Conservation (phyloP, 106 monocot species). For the Posidonia australis region DNA sequence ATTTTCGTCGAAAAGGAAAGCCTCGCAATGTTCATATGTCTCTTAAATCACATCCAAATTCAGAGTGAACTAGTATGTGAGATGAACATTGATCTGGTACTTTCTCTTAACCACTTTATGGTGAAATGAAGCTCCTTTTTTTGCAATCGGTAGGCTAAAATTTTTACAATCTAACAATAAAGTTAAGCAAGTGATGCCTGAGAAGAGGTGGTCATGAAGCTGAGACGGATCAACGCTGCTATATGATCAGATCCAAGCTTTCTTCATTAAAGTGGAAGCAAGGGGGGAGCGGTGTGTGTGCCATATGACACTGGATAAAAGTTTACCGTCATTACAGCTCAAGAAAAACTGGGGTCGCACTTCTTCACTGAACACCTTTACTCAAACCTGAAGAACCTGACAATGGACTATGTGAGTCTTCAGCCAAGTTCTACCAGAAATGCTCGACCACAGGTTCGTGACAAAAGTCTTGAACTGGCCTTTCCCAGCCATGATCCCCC, state of each 20-base stretch:
- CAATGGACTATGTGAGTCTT: slow-evolving; percentile 44
- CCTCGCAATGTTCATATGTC: background rate
- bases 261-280: background rate
- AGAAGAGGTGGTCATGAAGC: background rate
- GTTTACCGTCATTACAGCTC: background rate
- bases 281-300: background rate
- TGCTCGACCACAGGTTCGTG: slow-evolving; percentile 44
- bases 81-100: slow-evolving; percentile 1
- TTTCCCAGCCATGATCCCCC: slow-evolving; percentile 43
- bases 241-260: background rate
- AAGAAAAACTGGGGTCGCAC: background rate
- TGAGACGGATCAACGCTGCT: background rate
- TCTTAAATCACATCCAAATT: background rate
- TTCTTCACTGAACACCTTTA: background rate
- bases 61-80: slow-evolving; percentile 1
- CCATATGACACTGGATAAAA: background rate
- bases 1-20: background rate
- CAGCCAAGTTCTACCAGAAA: slow-evolving; percentile 32
- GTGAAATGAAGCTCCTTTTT: background rate
- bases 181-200: background rate
- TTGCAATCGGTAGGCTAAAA: background rate
- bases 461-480: slow-evolving; percentile 38
- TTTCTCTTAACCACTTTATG: too few species aligned
- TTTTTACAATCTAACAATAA: too few species aligned
- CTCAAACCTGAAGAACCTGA: slow-evolving; percentile 52